These are phyloP conservation scores for Lactifluus rugatus DNA, from an alignment of 768 basidiomycete species.

Conservation along the genomic window DNA sequence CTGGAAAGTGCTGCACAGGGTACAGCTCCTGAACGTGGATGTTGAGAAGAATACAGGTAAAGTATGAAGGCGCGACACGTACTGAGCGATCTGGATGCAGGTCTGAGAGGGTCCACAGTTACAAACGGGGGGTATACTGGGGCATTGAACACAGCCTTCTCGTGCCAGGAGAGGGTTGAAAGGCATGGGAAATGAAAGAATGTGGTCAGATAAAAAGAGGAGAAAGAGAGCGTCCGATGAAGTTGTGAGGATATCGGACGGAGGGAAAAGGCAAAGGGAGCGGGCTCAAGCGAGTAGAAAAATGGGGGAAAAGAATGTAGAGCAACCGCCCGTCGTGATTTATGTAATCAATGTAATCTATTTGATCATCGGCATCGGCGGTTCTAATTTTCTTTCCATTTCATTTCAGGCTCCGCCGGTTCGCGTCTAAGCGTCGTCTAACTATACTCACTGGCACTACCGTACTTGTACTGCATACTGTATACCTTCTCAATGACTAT, in stretches of 20 bases:
- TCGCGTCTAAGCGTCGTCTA: too few species aligned
- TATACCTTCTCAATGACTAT: slow-evolving; percentile 8
- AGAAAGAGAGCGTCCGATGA: neutral
- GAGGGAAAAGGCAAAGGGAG: neutral
- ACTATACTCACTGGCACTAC: too few species aligned
- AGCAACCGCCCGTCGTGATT: too few species aligned
- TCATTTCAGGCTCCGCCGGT: too few species aligned
- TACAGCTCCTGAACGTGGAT: slow-evolving; percentile 43
- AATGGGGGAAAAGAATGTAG: too few species aligned
- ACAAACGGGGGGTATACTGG: slow-evolving; percentile 36
- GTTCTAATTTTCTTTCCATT: too few species aligned
- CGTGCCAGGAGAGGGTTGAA: slow-evolving; percentile 18
- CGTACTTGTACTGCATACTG: neutral
- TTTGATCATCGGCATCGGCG: too few species aligned
- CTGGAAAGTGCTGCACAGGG: slow-evolving; percentile 39
- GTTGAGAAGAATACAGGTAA: neutral
- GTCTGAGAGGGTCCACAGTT: slow-evolving; percentile 44
- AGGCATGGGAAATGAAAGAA: slow-evolving; percentile 20
- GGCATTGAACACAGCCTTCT: slow-evolving; percentile 39
- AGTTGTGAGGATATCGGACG: neutral
- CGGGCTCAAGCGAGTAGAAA: too few species aligned
- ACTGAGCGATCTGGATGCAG: slow-evolving; percentile 57
- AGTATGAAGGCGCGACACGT: slow-evolving; percentile 20
- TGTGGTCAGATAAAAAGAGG: slow-evolving; percentile 8
- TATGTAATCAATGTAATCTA: too few species aligned